These are phyloP conservation scores for Eucalyptus cladocalyx DNA, from an alignment of 345 rosid species.

Conservation along the genomic window DNA sequence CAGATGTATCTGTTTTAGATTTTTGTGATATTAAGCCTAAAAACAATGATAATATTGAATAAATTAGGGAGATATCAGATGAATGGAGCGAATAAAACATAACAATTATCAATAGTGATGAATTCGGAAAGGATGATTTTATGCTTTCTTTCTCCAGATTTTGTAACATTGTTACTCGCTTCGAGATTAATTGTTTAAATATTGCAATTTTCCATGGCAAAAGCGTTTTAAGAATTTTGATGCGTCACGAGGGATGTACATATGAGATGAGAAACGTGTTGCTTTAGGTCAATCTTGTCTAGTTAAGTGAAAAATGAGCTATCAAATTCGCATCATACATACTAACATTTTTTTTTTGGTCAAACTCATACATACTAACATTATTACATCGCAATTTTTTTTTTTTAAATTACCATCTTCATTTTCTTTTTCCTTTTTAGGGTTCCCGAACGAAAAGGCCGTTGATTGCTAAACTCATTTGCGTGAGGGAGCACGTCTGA, in stretches of 20 bases:
- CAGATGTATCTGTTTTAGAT: accelerated
- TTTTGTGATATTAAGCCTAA: too few species aligned
- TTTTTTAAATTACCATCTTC: background rate
- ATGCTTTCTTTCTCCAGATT: background rate
- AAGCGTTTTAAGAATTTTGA: background rate
- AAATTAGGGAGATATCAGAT: background rate
- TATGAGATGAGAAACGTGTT: background rate
- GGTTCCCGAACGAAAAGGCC: background rate
- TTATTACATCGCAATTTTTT: background rate
- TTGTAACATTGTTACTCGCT: background rate
- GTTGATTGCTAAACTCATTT: background rate
- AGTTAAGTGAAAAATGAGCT: background rate
- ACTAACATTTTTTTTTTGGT: background rate
- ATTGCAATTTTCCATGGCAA: background rate
- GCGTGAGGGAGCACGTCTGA: background rate
- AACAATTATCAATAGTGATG: background rate
- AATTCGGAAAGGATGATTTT: background rate
- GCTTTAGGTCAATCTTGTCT: background rate
- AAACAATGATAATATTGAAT: background rate
- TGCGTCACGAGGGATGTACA: accelerated
- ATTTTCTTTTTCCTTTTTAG: background rate
- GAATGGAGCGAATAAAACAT: background rate
- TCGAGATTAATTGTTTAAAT: background rate
- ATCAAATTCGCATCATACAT: background rate
- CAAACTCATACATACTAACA: background rate